Evolutionary conservation across 2,329 filamentous ascomycete species (phyloP), one percentile per base, ranked within the genome.

Genomic region (Hypoxylon sp.): DNA sequence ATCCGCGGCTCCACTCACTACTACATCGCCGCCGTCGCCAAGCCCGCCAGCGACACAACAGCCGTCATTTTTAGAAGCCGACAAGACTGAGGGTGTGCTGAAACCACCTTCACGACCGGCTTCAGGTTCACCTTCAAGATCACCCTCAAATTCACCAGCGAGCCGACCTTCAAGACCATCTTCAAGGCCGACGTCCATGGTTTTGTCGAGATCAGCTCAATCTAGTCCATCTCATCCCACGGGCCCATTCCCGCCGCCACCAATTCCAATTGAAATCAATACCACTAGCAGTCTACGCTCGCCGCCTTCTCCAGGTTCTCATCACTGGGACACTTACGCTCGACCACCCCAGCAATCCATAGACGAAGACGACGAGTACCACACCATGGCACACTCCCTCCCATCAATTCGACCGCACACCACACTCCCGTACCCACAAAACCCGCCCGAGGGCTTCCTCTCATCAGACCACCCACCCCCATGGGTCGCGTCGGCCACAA

Each of bases 191-290:
- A 62, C 74, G 6, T 71, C 68, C 5, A 38, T 23, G 4, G 45
- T 55, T 2, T 21, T 66, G 14, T 67, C 65, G 4, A 71, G 68
- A 11, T 73, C 69, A 11, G 56, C 72, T 5, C 71, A 65, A 48
- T 77, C 76, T 2, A 77, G 76, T 13, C 76, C 75, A 11, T 69
- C 72, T 2, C 73, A 75, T 38, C 51, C 63, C 14, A 63, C 66
- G 1, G 66, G 73, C 3, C 75, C 76, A 13, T 78, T 77, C 58
- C 19, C 66, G 17, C 76, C 77, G 3, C 75, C 76, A 1, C 73
- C 77, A 3, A 74, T 77, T 36, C 73, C 76, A 11, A 71, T 77
- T 21, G 74, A 78, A 49, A 57, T 77, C 48, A 75, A 78, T 48
- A 58, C 67, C 2, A 71, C 64, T 9, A 76, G 75, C 48, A 77